Conservation (phyloP, 345 rosid species). For the Populus deltoides region DNA sequence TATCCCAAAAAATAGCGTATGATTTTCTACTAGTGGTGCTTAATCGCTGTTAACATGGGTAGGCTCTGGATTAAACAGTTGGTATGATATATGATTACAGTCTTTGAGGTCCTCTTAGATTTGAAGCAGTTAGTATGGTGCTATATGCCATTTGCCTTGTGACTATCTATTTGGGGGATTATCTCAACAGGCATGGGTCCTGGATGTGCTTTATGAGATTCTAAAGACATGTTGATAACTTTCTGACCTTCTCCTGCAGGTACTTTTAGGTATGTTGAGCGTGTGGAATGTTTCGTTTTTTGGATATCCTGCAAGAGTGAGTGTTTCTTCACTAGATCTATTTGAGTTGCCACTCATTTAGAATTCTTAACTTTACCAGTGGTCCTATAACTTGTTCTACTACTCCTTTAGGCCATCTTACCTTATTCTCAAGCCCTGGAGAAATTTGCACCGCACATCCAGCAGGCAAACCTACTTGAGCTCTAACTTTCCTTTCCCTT, state of each 20-base stretch:
- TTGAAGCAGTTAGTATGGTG: background rate
- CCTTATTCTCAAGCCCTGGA: slow-evolving; percentile 95
- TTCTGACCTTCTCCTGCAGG: slow-evolving; percentile 45
- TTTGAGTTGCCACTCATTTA: slow-evolving; percentile 5
- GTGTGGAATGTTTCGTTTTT: slow-evolving; percentile 92
- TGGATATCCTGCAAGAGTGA: slow-evolving; percentile 91
- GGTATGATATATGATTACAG: background rate
- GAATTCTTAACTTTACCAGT: slow-evolving; percentile 3
- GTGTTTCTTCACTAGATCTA: slow-evolving; percentile 20
- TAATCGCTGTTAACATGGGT: background rate
- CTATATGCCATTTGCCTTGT: background rate
- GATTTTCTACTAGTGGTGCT: background rate
- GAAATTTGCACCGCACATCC: slow-evolving; percentile 94
- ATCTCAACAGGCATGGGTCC: background rate
- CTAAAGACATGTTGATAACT: background rate
- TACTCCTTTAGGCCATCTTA: slow-evolving; percentile 70
- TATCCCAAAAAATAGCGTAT: background rate
- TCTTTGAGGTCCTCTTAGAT: background rate
- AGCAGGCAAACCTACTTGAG: slow-evolving; percentile 56
- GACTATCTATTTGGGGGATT: background rate
- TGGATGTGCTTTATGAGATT: slow-evolving; percentile 6
- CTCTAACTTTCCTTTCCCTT: background rate
- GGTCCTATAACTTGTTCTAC: slow-evolving; percentile 12
- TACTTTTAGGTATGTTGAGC: slow-evolving; percentile 79
- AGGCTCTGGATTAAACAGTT: background rate